Evolutionary conservation across 176 grass and related monocot species (phyloP).

Genomic region (Oryza brachyantha): DNA sequence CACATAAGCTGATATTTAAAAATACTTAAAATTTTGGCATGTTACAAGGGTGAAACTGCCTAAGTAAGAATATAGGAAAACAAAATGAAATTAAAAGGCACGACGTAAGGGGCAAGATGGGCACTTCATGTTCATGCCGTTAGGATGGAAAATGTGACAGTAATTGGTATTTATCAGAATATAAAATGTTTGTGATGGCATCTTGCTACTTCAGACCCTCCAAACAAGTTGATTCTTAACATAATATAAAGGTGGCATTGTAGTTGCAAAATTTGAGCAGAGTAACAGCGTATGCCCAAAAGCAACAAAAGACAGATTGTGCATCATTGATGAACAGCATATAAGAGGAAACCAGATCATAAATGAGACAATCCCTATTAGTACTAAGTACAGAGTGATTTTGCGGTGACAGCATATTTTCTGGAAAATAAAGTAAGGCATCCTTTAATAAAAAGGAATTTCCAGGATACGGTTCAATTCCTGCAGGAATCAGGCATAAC

Average conservation of each 20-base stretch:
- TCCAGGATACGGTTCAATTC: background rate
- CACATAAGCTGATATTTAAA: background rate
- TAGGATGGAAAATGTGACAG: background rate
- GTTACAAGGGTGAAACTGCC: background rate
- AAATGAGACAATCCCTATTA: background rate
- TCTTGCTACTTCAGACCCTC: background rate
- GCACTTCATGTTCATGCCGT: background rate
- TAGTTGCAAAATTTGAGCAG: slow-evolving; percentile 27
- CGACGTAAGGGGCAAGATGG: background rate
- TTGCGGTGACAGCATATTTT: background rate
- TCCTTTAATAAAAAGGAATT: background rate
- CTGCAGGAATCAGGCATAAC: background rate
- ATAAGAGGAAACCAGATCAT: background rate
- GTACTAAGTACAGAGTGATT: background rate
- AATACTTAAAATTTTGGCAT: background rate
- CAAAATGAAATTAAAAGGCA: background rate
- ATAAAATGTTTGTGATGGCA: background rate
- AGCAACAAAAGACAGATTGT: background rate
- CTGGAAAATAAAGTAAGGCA: background rate
- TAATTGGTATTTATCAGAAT: background rate
- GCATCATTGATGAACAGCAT: background rate
- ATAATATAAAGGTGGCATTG: background rate
- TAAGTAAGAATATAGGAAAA: background rate
- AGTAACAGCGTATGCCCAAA: slow-evolving; percentile 3
- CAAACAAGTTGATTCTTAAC: background rate